These are phyloP conservation scores for Pistacia atlantica DNA, from an alignment of 345 rosid genomes.

Conservation along the genomic window DNA sequence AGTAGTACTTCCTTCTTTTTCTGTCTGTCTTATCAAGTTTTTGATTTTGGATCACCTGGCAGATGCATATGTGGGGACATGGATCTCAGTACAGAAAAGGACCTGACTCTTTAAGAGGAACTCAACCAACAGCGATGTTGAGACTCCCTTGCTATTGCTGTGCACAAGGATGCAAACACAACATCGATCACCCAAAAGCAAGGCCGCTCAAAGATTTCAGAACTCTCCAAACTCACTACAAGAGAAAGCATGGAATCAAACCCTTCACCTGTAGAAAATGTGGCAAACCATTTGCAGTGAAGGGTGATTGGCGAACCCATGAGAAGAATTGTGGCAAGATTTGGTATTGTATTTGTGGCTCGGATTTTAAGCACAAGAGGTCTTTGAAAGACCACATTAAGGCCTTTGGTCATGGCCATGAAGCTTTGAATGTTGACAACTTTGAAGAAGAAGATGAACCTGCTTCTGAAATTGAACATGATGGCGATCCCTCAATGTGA, in stretches of 20 bases:
- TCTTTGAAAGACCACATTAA: conserved; percentile 76
- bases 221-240: conserved; percentile 89
- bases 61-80: conserved; percentile 98
- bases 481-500: conserved; percentile 21
- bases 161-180: conserved; percentile 68
- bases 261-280: conserved; percentile 78
- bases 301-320: conserved; percentile 88
- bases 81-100: conserved; percentile 92
- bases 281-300: conserved; percentile 72
- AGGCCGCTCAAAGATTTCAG: conserved; percentile 79
- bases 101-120: conserved; percentile 74
- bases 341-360: conserved; percentile 80
- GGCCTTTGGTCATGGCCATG: conserved; percentile 82
- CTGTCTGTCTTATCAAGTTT: not conserved
- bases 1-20: not conserved
- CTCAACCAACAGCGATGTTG: conserved; percentile 74
- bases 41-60: not conserved
- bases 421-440: conserved; percentile 39
- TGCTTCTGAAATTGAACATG: conserved; percentile 57
- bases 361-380: conserved; percentile 82
- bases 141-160: conserved; percentile 82
- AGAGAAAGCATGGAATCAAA: conserved; percentile 74
- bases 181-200: conserved; percentile 76
- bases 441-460: conserved; percentile 62
- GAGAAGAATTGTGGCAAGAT: conserved; percentile 86